These are phyloP conservation scores for Russula virescens DNA, from an alignment of 768 basidiomycete genomes.

Conservation along the genomic window DNA sequence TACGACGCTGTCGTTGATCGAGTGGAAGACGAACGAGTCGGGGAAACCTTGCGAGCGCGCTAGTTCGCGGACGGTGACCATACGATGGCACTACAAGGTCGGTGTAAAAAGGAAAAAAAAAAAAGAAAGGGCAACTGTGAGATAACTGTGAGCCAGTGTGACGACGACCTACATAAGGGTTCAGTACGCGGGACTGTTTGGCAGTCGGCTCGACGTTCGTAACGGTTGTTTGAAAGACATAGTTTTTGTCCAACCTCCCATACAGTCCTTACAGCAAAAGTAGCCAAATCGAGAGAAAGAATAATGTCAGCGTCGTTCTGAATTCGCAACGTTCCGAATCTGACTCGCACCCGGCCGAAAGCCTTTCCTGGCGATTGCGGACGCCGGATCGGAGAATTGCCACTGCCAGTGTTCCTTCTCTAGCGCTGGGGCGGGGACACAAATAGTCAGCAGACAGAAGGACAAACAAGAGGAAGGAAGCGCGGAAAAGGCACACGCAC, in stretches of 20 bases:
- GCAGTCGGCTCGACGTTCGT: conserved; percentile 77
- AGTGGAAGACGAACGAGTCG: conserved; percentile 60
- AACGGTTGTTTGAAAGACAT: conserved; percentile 66
- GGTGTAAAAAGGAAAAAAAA: background rate
- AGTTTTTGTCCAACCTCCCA: conserved; percentile 51
- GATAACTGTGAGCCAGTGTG: background rate
- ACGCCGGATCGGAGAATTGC: conserved; percentile 54
- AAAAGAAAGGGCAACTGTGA: too few relatives aligned
- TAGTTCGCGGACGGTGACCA: conserved; percentile 69
- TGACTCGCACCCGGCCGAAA: conserved; percentile 43
- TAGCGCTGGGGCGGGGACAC: conserved; percentile 36
- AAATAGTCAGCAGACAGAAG: background rate
- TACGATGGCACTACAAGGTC: conserved; percentile 51
- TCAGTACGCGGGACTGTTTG: conserved; percentile 65
- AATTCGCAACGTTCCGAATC: background rate
- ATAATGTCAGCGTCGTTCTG: background rate
- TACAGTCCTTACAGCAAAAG: conserved; percentile 47
- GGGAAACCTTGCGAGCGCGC: conserved; percentile 81
- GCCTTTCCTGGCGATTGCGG: conserved; percentile 46
- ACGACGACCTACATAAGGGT: conserved; percentile 49
- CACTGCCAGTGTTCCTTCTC: conserved; percentile 47
- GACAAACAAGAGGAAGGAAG: background rate
- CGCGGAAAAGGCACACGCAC: conserved; percentile 33
- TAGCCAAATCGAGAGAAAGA: conserved; percentile 23
- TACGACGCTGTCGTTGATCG: conserved; percentile 46